Base-by-base conservation (phyloP, 306 rosid genomes). In the Glycine latifolia region DNA sequence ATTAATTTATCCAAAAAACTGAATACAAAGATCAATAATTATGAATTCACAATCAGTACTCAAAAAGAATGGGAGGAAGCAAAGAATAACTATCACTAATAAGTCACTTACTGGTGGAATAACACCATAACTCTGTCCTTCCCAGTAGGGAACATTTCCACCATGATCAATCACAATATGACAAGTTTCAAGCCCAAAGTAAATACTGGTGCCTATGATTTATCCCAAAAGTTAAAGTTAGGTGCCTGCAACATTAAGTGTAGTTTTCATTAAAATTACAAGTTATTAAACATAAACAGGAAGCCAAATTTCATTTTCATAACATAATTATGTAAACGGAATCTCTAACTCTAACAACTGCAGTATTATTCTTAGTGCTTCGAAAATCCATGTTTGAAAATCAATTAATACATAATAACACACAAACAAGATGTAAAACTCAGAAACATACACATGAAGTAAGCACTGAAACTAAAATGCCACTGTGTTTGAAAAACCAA, bases 131-230 rank as follows among this genome's bases (percentile, higher is more conserved):
- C 98, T 95, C 82, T 95, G 98, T 55, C 99, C 99, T 91, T 95
- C 99, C 99, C 99, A 95, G 81, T 95, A 95, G 48, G 98, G 99
- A 78, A 93, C 96, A 87, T 93, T 93, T 61, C 97, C 98, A 70
- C 80, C 98, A 74, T 95, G 99, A 88, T 95, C 95, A 76, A 95
- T 91, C 87, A 95, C 98, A 79, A 95, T 85, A 86, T 95, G 98
- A 82, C 97, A 95, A 79, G 98, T 93, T 85, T 95, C 99, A 87
- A 73, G 82, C 87, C 86, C 87, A 88, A 76, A 47, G 89, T 71
- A 37, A 82, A 65, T n/a, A 74, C 60, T 7, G 87, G 88, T 9
- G 89, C 52, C 94, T 93, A 85, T 85, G 90, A 84, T 78, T 89
- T 91, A 17, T 88, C 94, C 35, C 62, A 75, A 50, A 93, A 83